These are phyloP conservation scores for Exophiala xenobiotica DNA, from an alignment of 2,329 filamentous ascomycete genomes.

Conservation along the genomic window DNA sequence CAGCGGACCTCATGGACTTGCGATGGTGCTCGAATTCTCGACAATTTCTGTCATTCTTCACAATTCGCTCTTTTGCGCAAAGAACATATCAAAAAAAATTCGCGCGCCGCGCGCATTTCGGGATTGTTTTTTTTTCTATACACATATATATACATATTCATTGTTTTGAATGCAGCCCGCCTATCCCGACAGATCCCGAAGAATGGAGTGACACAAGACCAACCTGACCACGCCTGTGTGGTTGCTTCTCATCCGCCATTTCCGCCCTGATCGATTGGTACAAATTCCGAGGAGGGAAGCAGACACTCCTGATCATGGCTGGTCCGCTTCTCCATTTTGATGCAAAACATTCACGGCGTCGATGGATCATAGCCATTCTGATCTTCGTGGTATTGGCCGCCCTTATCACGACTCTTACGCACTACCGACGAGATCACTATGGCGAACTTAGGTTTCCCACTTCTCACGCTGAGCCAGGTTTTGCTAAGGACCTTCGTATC, in stretches of 20 bases:
- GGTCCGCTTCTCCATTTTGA: constrained; percentile 3
- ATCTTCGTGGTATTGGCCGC: constrained; percentile 1
- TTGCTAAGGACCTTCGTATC: constrained; percentile 3
- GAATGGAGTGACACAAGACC: not conserved
- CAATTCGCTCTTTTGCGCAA: not conserved
- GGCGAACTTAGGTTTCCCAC: constrained; percentile 12
- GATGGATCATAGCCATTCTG: not conserved
- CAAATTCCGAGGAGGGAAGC: too few species aligned
- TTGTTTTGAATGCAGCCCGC: too few species aligned
- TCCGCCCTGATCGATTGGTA: too few species aligned
- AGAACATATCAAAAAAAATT: too few species aligned
- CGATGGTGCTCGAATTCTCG: too few species aligned
- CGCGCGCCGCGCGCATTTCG: too few species aligned
- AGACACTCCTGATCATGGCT: not conserved
- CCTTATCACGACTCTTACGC: not conserved
- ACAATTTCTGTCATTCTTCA: not conserved
- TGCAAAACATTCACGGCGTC: not conserved
- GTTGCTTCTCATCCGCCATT: too few species aligned
- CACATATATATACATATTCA: too few species aligned
- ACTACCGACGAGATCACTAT: constrained; percentile 7
- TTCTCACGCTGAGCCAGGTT: not conserved
- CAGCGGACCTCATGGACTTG: too few species aligned
- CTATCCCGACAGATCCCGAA: not conserved
- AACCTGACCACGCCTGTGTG: not conserved
- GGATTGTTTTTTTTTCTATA: too few species aligned